A percentile compares a stretch with the other conserved stretches of the same genome.
phyloP scores from a whole-genome alignment of 2,329 filamentous ascomycete genomes.

The Alternaria alternata region DNA sequence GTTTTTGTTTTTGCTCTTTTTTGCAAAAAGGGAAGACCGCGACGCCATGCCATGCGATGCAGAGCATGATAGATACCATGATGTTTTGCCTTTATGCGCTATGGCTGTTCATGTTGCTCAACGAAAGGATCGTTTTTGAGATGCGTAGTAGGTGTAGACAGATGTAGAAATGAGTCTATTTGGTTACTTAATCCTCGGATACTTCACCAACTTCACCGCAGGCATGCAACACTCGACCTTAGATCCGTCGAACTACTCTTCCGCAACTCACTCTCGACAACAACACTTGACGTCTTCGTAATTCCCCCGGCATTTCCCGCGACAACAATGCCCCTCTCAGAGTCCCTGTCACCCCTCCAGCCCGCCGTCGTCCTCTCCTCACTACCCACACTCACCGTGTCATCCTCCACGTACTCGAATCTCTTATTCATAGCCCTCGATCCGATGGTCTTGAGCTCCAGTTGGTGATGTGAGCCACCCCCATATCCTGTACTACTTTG shows the following conservation, averaged over 20 bases:
- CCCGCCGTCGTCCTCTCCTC: conserved; percentile 13
- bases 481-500: conserved; percentile 4
- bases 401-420: conserved; percentile 17
- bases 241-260: not conserved
- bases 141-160: no score
- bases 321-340: not conserved
- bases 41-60: no score
- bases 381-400: conserved; percentile 18
- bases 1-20: no score
- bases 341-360: not conserved
- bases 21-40: no score
- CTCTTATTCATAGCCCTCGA: conserved; percentile 2
- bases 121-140: no score
- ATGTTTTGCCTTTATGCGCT: no score
- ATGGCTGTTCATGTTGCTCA: no score
- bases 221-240: not conserved
- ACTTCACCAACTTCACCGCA: not conserved
- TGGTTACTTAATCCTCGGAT: no score
- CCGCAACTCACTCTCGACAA: conserved; percentile 1
- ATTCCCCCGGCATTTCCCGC: not conserved
- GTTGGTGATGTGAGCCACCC: not conserved
- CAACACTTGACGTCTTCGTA: conserved; percentile 2
- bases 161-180: no score
- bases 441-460: conserved; percentile 19
- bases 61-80: no score